Evolutionary conservation across 495 filamentous ascomycete species (phyloP), one percentile per base, ranked within the genome.

Genomic region (Trichodelitschia bisporula): DNA sequence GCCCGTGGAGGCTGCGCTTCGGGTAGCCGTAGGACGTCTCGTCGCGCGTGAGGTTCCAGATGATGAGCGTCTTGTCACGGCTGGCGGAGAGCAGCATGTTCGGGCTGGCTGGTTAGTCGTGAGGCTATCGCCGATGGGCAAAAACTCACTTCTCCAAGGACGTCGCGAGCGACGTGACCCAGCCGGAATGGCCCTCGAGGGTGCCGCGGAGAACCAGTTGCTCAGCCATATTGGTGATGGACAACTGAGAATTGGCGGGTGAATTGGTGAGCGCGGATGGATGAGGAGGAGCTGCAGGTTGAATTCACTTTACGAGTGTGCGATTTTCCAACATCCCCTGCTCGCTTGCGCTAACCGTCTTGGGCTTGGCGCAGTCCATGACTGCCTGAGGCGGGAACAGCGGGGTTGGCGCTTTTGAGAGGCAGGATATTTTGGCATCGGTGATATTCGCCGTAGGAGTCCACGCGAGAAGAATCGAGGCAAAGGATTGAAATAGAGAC

Each of bases 21-120:
- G 86, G 86, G 70, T 91, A 90, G 45, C 86, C 86, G 63, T 92
- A 95, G 47, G 72, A 68, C 55, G 73, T 69, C 59, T 95, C 86
- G 56, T 99, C 86, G 57, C 86, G 84, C 57, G 86, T 95, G 44
- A 99, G 72, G 73, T 91, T 90, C 86, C 86, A 99, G 70, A 99
- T 84, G 63, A 99, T 99, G 53, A 99, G 64, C 45, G 77, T 78
- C 71, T 95, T 91, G 70, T 99, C 86, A 56, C 86, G 79, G 57
- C 68, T 77, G 46, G 67, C 82, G 36, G 86, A 99, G 41, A 99
- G 75, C 50, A 99, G 82, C 89, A 99, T 99, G 69, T 99, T 93
- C 49, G 89, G 89, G 75, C 77, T 83, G 54, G 3, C 12, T 9
- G 18, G 9, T 13, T 15, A 15, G 26, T 52, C 48, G 4, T 6